Evolutionary conservation across 2,329 filamentous ascomycete species (phyloP).

Genomic region (Xylariaceae sp.): DNA sequence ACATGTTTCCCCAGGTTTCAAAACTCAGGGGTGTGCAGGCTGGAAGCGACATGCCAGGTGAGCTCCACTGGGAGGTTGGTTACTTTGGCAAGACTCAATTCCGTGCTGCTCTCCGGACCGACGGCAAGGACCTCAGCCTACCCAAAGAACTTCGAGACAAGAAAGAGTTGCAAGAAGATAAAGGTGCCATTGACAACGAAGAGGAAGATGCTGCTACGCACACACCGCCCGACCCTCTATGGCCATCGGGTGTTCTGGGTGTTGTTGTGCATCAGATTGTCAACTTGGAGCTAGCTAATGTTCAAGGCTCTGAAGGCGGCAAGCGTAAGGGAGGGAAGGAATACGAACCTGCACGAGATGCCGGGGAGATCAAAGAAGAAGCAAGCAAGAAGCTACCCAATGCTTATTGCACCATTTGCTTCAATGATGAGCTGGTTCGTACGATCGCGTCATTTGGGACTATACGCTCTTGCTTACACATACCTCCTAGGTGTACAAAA

Average conservation of each 20-base stretch:
- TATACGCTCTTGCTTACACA: conserved; percentile 14
- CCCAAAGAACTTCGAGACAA: conserved; percentile 71
- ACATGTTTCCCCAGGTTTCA: conserved; percentile 87
- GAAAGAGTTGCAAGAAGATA: conserved; percentile 81
- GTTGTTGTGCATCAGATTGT: conserved; percentile 92
- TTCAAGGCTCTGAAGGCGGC: conserved; percentile 74
- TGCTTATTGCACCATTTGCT: conserved; percentile 87
- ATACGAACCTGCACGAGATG: conserved; percentile 82
- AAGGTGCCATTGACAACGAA: conserved; percentile 69
- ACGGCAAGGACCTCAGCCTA: conserved; percentile 78
- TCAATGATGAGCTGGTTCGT: conserved; percentile 77
- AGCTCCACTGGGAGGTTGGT: conserved; percentile 93
- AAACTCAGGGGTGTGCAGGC: conserved; percentile 80
- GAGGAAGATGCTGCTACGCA: conserved; percentile 82
- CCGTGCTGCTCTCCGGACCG: conserved; percentile 77
- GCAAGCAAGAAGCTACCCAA: conserved; percentile 76
- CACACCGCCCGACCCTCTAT: conserved; percentile 92
- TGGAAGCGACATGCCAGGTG: conserved; percentile 84
- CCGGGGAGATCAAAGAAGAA: conserved; percentile 85
- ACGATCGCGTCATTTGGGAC: not conserved
- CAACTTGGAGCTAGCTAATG: conserved; percentile 86
- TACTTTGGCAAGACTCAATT: conserved; percentile 92
- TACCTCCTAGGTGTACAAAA: conserved; percentile 68
- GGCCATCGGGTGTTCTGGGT: conserved; percentile 86
- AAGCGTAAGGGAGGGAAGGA: conserved; percentile 75